Evolutionary conservation across 495 filamentous ascomycete species (phyloP).

Genomic region (Aspergillus cristatus): DNA sequence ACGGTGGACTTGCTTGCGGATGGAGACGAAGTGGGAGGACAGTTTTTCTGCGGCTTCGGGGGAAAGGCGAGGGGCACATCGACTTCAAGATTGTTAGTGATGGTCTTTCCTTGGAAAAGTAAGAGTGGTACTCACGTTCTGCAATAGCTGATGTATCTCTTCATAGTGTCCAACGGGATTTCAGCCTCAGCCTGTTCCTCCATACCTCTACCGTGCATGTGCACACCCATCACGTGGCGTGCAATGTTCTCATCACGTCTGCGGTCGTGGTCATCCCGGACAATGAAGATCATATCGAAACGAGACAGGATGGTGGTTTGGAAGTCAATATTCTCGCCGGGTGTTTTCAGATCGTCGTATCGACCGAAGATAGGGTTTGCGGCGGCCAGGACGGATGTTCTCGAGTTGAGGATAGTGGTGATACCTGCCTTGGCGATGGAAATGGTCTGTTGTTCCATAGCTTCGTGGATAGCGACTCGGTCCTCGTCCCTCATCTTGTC

Average conservation of each 20-base stretch:
- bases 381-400: conserved; percentile 90
- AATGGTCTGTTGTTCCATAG: conserved; percentile 99
- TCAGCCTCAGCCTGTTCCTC: conserved; percentile 81
- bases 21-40: conserved; percentile 92
- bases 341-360: conserved; percentile 95
- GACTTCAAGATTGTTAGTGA: conserved; percentile 46
- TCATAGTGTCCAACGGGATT: conserved; percentile 92
- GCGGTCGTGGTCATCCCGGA: conserved; percentile 89
- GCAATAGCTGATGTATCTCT: conserved; percentile 96
- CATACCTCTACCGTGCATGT: conserved; percentile 81
- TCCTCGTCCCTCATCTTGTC: conserved; percentile 99
- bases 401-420: conserved; percentile 93
- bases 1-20: conserved; percentile 88
- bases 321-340: conserved; percentile 99
- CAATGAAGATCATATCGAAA: conserved; percentile 99
- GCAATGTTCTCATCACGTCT: conserved; percentile 88
- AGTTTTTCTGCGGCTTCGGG: conserved; percentile 93
- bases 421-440: conserved; percentile 99
- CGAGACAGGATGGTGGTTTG: conserved; percentile 97
- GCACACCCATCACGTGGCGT: conserved; percentile 93
- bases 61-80: conserved; percentile 86
- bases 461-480: conserved; percentile 97
- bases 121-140: conserved; percentile 57
- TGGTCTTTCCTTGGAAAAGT: neutral
- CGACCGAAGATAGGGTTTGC: conserved; percentile 97